Conservation (phyloP, 768 basidiomycete genomes). For the Mycena filopes region DNA sequence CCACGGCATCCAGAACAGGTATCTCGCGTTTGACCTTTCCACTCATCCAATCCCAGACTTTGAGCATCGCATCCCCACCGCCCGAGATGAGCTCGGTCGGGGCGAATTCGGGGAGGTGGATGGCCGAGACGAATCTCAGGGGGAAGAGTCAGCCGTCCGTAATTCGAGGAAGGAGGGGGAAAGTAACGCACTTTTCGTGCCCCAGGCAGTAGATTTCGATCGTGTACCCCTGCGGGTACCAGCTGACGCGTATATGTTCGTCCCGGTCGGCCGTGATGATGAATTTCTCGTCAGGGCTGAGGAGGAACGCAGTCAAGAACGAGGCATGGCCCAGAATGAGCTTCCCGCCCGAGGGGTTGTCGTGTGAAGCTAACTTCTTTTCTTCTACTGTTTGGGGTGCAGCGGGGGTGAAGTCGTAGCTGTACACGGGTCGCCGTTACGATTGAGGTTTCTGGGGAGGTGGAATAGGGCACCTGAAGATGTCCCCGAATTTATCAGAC, state of each 20-base stretch:
- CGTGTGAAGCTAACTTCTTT: conserved; percentile 65
- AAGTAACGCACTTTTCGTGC: conserved; percentile 73
- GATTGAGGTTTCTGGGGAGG: background rate
- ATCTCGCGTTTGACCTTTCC: conserved; percentile 68
- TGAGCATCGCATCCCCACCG: conserved; percentile 84
- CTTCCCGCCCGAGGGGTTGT: conserved; percentile 73
- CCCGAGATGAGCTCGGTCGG: conserved; percentile 76
- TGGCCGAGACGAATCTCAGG: conserved; percentile 82
- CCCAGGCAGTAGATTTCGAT: conserved; percentile 92
- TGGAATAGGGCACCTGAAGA: conserved; percentile 71
- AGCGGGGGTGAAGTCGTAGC: conserved; percentile 72
- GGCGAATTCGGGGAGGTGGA: conserved; percentile 70
- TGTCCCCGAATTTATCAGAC: conserved; percentile 95
- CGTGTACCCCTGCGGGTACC: conserved; percentile 87
- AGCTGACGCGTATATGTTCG: conserved; percentile 93
- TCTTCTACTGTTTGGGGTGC: conserved; percentile 43
- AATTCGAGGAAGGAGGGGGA: background rate
- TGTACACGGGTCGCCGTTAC: background rate
- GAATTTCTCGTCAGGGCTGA: conserved; percentile 73
- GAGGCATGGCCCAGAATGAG: conserved; percentile 92
- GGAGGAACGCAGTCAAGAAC: conserved; percentile 77
- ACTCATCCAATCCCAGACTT: conserved; percentile 83
- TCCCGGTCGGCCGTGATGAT: conserved; percentile 94
- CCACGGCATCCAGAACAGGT: conserved; percentile 56
- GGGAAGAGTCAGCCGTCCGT: background rate